Evolutionary conservation across 768 basidiomycete species (phyloP).

Genomic region (Amanita fuliginea): DNA sequence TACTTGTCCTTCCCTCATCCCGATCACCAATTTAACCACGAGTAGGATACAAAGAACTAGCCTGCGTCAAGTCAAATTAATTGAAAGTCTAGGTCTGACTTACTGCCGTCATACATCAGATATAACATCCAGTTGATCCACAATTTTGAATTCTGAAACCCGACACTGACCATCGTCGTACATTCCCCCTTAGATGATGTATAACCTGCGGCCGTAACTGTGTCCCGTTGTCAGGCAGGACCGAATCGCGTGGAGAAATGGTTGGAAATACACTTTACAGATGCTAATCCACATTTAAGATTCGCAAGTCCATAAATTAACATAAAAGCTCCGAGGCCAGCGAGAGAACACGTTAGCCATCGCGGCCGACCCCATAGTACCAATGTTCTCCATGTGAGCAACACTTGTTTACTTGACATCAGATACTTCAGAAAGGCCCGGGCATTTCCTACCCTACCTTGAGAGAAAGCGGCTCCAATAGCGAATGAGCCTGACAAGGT

Average conservation of each 20-base stretch:
- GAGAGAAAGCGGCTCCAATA: not conserved
- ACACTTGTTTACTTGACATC: not conserved
- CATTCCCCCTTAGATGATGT: not conserved
- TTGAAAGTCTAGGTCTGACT: not conserved
- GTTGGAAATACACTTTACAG: not conserved
- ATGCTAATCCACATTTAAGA: not conserved
- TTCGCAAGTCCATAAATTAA: not conserved
- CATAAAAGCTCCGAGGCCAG: not conserved
- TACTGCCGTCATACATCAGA: not conserved
- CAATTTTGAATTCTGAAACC: not conserved
- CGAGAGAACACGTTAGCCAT: not conserved
- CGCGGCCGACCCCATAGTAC: not conserved
- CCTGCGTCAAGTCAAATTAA: not conserved
- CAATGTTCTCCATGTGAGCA: slow-evolving; percentile 3
- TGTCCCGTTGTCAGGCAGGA: not conserved
- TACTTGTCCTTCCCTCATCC: not conserved
- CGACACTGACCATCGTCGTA: not conserved
- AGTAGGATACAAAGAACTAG: not conserved
- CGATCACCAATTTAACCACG: not conserved
- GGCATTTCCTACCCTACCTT: not conserved
- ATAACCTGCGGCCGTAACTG: not conserved
- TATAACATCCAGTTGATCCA: not conserved
- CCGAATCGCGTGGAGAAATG: not conserved
- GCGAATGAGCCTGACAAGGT: not conserved
- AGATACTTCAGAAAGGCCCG: not conserved